Evolutionary conservation across 129 eudicot genomes (phyloP), one percentile per base, ranked within the genome.

Genomic region (Cynara cardunculus): DNA sequence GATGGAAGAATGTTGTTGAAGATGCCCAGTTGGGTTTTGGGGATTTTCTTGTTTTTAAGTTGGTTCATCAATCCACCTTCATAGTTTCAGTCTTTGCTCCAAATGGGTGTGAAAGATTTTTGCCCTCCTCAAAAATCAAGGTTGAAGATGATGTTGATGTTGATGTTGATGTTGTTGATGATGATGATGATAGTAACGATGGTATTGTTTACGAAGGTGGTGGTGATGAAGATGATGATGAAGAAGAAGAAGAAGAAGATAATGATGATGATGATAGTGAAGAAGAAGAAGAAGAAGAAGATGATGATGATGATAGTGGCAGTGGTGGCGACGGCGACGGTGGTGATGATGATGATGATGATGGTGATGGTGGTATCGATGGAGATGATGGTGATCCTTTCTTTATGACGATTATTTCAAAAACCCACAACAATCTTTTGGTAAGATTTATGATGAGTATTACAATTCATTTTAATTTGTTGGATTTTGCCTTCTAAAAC

Each of bases 1-100:
- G 84, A 27, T 81, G 84, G 84, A 64, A 16, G 11, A 46, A 65
- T 7, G 77, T 82, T 41, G 81, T 75, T 75, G 16, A 56, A 34
- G 85, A 82, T 53, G 62, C 64, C 25, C 11, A n/a, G 1, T 69
- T 82, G 77, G 30, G 21, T 5, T 82, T 75, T 82, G 81, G 72
- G 46, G 72, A 82, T 76, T 82, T 82, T 69, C 41, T 82, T 7
- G 13, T 68, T 2, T 82, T 82, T 56, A 19, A 8, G 12, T 59
- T 68, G 16, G 71, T 76, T 69, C 77, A 76, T 82, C 10, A 75
- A 31, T 32, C 65, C 7, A 70, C 64, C n/a, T 82, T 82, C 65
- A 25, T 2, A 34, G 0, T 82, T 34, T 12, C 25, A 3, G 19
- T 82, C 5, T 82, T 75, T 21, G 35, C 65, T 35, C 77, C 81